Base-by-base conservation (phyloP, 495 filamentous ascomycete genomes). In the Terfezia boudieri region DNA sequence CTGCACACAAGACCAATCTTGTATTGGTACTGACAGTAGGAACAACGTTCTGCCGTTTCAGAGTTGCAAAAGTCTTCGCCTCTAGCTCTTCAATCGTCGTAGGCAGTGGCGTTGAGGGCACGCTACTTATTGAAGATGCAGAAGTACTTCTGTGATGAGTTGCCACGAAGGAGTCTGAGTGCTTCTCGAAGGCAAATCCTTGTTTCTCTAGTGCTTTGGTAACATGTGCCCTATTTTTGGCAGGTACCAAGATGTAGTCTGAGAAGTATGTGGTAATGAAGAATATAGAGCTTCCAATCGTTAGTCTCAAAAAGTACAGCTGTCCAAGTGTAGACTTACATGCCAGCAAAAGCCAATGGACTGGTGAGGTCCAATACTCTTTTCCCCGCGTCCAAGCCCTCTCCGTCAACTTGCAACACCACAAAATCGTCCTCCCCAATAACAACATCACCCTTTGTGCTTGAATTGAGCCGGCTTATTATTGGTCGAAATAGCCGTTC, bases 241-340 rank as follows among this genome's bases (percentile, higher is more conserved):
- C 69, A 5, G 90, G 90, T 5, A 96, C 86, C 16, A 98, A 73
- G 59, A 98, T 93, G 69, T 93, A 98, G 68, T 98, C 90, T 11
- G 84, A 85, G 65, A 93, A 95, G 67, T 98, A 98, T 22, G 90
- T 96, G 0, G 89, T 93, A 63, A 95, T 92, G 72, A 98, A 96
- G 67, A 96, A 95, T 58, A 98, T 93, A 41, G 90, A 83, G 37
- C 81, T 82, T 53, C 55, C 22, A 12, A 37, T 36, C 23, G 50
- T 36, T 57, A 51, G 48, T 60, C 23, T 57, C 32, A 9, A 12
- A 58, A 54, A 26, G 20, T 43, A 32, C 37, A 57, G 53, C 12
- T 36, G 52, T 37, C 36, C 14, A 37, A 3, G 35, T 14, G 10
- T 53, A 20, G 43, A 71, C 77, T 63, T 71, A 83, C 81, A 98